Conservation (phyloP, 2,329 filamentous ascomycete species). For the Aureobasidium zeae region DNA sequence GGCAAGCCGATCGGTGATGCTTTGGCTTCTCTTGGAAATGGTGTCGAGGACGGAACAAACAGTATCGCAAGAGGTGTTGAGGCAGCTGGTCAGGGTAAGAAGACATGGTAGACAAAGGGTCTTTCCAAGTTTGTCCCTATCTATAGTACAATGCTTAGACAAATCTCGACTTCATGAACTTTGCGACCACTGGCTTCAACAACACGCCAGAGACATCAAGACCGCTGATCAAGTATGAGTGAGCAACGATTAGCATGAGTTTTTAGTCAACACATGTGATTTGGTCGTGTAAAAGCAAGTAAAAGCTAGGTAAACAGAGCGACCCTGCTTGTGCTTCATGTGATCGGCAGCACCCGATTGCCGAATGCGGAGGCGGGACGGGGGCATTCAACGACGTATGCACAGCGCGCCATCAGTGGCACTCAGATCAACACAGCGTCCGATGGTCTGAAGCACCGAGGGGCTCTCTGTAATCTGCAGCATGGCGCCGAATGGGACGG, state of each 20-base stretch:
- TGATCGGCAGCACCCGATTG: slow-evolving; percentile 5
- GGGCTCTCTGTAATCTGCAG: slow-evolving; percentile 2
- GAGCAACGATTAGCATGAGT: no score
- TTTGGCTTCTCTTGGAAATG: slow-evolving; percentile 34
- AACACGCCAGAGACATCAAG: no score
- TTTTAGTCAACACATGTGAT: no score
- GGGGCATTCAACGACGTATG: slow-evolving; percentile 1
- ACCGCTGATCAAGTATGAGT: no score
- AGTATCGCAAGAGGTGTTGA: slow-evolving; percentile 38
- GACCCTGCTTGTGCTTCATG: background rate
- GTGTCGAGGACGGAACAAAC: slow-evolving; percentile 37
- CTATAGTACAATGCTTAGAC: no score
- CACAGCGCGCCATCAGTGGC: background rate
- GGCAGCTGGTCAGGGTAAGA: slow-evolving; percentile 40
- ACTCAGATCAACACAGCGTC: background rate
- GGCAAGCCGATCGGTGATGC: slow-evolving; percentile 34
- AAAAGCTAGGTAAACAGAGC: background rate
- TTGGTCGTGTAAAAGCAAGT: no score
- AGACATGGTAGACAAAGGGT: slow-evolving; percentile 18
- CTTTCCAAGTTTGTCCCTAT: no score
- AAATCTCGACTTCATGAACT: no score
- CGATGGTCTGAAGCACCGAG: slow-evolving; percentile 9
- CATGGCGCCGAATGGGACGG: slow-evolving; percentile 19
- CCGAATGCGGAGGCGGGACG: slow-evolving; percentile 10
- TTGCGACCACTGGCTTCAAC: no score